Evolutionary conservation across 495 filamentous ascomycete species (phyloP).

Genomic region (Aspergillus wentii): DNA sequence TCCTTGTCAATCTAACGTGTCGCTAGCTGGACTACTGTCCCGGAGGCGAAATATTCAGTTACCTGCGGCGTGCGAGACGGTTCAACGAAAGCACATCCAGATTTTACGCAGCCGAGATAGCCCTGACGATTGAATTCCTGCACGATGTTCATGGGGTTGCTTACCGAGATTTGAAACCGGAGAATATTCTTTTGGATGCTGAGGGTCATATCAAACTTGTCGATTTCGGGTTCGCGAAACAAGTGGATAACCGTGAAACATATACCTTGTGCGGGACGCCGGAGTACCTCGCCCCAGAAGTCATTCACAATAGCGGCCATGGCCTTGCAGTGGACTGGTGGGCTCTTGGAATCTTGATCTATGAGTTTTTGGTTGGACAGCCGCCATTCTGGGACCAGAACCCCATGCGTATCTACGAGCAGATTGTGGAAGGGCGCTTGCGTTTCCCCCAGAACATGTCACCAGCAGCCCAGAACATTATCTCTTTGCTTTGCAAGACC

Average conservation of each 20-base stretch:
- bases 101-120: constrained; percentile 96
- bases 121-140: constrained; percentile 85
- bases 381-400: constrained; percentile 97
- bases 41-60: constrained; percentile 93
- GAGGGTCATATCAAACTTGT: constrained; percentile 94
- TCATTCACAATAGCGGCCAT: constrained; percentile 92
- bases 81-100: constrained; percentile 82
- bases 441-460: constrained; percentile 52
- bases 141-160: constrained; percentile 82
- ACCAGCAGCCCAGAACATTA: constrained; percentile 73
- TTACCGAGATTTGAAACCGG: constrained; percentile 93
- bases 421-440: constrained; percentile 40
- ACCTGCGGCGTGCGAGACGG: constrained; percentile 76
- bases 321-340: constrained; percentile 99
- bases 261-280: constrained; percentile 96
- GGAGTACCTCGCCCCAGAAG: constrained; percentile 94
- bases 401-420: constrained; percentile 93
- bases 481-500: constrained; percentile 80
- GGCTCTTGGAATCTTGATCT: constrained; percentile 93
- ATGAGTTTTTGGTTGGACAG: constrained; percentile 93
- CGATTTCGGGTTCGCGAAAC: constrained; percentile 97
- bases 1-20: constrained; percentile 14
- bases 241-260: constrained; percentile 59
- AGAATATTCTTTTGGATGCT: constrained; percentile 89
- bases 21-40: constrained; percentile 79